phyloP scores from a whole-genome alignment of 768 basidiomycete species.

The Psilocybe sp. region DNA sequence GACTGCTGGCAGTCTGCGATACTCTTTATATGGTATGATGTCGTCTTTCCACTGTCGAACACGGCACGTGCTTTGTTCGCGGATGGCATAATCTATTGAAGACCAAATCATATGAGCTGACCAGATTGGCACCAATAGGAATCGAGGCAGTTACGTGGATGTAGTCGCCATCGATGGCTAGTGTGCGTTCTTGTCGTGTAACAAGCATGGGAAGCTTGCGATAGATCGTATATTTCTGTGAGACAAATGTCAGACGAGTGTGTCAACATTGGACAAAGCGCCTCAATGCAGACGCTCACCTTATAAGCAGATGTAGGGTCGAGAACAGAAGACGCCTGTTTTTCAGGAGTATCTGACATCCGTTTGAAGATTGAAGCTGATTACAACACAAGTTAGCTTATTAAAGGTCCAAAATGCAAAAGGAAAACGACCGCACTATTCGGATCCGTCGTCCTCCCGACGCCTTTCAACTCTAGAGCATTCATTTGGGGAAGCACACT shows the following conservation, averaged over 20 bases:
- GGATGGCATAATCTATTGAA: conserved; percentile 79
- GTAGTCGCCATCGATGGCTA: conserved; percentile 95
- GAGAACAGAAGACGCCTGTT: conserved; percentile 54
- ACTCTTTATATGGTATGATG: conserved; percentile 89
- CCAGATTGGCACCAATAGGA: background rate
- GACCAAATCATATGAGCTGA: background rate
- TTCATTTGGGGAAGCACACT: conserved; percentile 73
- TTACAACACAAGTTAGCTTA: background rate
- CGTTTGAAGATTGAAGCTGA: conserved; percentile 92
- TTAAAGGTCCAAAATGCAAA: background rate
- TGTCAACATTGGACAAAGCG: background rate
- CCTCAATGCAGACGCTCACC: conserved; percentile 36
- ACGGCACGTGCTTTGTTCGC: conserved; percentile 75
- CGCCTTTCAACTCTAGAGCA: conserved; percentile 62
- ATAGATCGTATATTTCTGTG: conserved; percentile 85
- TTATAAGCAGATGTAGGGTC: conserved; percentile 88
- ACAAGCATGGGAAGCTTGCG: conserved; percentile 95
- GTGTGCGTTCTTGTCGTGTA: conserved; percentile 81
- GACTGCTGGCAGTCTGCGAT: conserved; percentile 83
- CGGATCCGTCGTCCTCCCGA: conserved; percentile 81
- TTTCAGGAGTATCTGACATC: conserved; percentile 70
- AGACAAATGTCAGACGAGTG: background rate
- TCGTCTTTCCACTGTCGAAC: conserved; percentile 87
- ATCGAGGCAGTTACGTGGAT: conserved; percentile 60
- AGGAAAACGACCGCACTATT: conserved; percentile 61